Evolutionary conservation across 1,139 yeast species (phyloP).

Genomic region (Arxiozyma heterogenica): DNA sequence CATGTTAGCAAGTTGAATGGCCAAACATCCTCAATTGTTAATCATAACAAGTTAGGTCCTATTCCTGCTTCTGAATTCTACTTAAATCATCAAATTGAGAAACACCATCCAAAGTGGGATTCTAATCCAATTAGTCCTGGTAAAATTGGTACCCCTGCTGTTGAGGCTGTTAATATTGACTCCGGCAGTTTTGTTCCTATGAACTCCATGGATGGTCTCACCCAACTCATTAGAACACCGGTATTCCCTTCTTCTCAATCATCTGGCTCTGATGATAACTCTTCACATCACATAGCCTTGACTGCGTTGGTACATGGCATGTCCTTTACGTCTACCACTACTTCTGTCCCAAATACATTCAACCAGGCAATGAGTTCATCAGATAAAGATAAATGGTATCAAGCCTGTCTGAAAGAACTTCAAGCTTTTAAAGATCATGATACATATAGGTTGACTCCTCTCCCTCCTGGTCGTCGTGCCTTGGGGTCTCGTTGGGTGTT

Average conservation of each 20-base stretch:
- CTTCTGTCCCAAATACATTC: neutral
- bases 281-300: neutral
- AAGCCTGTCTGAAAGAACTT: neutral
- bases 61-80: no score
- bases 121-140: neutral
- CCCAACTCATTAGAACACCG: neutral
- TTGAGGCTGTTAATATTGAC: neutral
- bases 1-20: no score
- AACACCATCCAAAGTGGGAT: neutral
- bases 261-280: neutral
- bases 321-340: neutral
- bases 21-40: no score
- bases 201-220: neutral
- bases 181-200: neutral
- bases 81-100: no score
- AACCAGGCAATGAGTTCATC: neutral
- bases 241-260: neutral
- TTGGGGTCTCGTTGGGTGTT: no score
- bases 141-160: neutral
- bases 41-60: no score
- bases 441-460: no score
- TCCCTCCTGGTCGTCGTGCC: no score
- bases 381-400: neutral
- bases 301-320: neutral
- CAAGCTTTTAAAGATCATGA: no score